Base-by-base conservation (phyloP, 441 rosid genomes). In the Populus tomentosa region DNA sequence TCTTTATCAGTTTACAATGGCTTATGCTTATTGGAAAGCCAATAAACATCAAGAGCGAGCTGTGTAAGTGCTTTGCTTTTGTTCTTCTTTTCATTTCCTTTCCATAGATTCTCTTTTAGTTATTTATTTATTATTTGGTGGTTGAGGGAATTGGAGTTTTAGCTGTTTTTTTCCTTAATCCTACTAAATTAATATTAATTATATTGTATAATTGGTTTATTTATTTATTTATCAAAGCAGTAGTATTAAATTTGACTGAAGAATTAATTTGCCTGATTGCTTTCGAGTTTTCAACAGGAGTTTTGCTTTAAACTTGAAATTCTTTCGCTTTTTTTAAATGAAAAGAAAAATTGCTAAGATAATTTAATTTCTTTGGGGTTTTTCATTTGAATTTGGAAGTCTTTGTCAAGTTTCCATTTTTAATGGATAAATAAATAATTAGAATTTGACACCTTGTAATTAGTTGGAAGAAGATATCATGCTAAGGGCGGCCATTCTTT, bases 11-110 rank as follows among this genome's bases (percentile, higher is more conserved):
- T 94, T 92, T 84, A 88, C 97, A 72, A 92, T 94, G 97, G 92
- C 97, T 62, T 94, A 91, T 66, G 97, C 98, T 83, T 92, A 91
- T 78, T 92, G 98, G 98, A 94, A 91, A 84, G 98, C 94, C 75
- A 88, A 90, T 76, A 94, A 94, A 82, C 93, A 92, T 73, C 70
- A 81, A 65, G 97, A 91, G 33, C 88, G 90, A 53, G 88, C 97
- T 35, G 97, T 91, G 98, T 95, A 80, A 85, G 87, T 82, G 28
- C 67, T 73, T 69, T 28, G 61, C 67, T 5, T 24, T 40, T 28
- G 30, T 23, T 32, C 33, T 61, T 33, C 10, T 28, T 28, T 28
- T 28, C 30, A 0, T 28, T 28, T 28, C 30, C 11, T 18, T 63
- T 67, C 8, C 23, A 21, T 56, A 40, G 8, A 13, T 50, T 35